phyloP scores from a whole-genome alignment of 2,329 filamentous ascomycete genomes.

The Sporothrix euskadiensis region DNA sequence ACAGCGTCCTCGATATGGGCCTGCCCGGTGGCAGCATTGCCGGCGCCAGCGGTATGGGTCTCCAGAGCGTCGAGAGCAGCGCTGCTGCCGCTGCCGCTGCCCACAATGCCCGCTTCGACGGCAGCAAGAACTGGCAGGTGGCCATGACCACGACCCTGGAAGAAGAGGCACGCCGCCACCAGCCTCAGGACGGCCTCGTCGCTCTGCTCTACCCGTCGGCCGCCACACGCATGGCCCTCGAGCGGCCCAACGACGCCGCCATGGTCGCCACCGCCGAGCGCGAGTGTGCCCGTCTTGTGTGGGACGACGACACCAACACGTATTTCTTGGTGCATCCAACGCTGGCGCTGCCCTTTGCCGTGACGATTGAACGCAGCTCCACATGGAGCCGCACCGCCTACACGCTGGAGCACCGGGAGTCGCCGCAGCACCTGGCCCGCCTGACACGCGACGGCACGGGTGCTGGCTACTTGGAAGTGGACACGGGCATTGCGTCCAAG shows the following conservation, averaged over 20 bases:
- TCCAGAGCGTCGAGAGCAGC: constrained; percentile 28
- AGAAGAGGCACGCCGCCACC: constrained; percentile 53
- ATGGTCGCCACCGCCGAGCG: constrained; percentile 64
- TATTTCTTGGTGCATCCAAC: constrained; percentile 66
- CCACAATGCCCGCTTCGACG: constrained; percentile 40
- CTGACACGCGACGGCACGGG: constrained; percentile 62
- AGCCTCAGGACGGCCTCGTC: constrained; percentile 63
- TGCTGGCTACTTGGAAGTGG: constrained; percentile 60
- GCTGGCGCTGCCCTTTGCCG: constrained; percentile 62
- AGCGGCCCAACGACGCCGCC: constrained; percentile 59
- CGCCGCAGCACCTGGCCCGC: constrained; percentile 60
- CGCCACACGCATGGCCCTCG: constrained; percentile 63
- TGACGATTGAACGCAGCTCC: constrained; percentile 59
- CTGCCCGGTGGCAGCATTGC: constrained; percentile 30
- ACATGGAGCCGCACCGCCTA: constrained; percentile 64
- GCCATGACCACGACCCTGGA: constrained; percentile 61
- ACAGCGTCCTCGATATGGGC: constrained; percentile 34
- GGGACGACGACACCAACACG: constrained; percentile 61
- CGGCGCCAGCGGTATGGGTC: neutral
- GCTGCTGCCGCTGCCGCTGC: neutral
- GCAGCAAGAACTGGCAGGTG: constrained; percentile 57
- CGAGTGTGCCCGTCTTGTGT: constrained; percentile 71
- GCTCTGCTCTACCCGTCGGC: constrained; percentile 68
- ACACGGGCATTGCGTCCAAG: constrained; percentile 59
- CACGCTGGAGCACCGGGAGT: constrained; percentile 64